A percentile compares a stretch with the other conserved stretches of the same genome.
Evolutionary conservation across 2,329 filamentous ascomycete genomes (phyloP).

Genomic region (Didymella pomorum): DNA sequence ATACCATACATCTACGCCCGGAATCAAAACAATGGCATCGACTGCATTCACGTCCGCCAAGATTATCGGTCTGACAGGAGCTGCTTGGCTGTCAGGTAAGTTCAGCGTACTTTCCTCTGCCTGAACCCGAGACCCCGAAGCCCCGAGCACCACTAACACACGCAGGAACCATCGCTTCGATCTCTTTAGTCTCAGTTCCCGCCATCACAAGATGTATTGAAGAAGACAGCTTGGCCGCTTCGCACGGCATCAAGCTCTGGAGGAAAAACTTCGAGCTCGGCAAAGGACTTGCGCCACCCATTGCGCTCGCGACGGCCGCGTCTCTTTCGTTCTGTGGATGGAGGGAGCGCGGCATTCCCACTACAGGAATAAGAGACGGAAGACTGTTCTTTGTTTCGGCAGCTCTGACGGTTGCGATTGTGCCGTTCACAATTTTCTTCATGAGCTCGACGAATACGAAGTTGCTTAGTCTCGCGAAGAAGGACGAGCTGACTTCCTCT

Average conservation of each 20-base stretch:
- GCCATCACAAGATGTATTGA: background rate
- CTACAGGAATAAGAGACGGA: background rate
- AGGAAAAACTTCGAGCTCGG: background rate
- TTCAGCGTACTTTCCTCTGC: background rate
- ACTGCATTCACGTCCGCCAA: background rate
- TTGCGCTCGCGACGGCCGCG: background rate
- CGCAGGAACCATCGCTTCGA: conserved; percentile 6
- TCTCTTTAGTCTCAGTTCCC: conserved; percentile 1
- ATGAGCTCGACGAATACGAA: conserved; percentile 3
- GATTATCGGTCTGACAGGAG: conserved; percentile 3
- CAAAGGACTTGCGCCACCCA: background rate
- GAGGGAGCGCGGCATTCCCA: background rate
- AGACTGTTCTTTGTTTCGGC: background rate
- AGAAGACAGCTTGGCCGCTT: background rate
- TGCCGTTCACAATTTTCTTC: conserved; percentile 6
- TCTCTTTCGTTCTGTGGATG: conserved; percentile 2
- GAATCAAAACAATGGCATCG: background rate
- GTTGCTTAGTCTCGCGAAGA: conserved; percentile 1
- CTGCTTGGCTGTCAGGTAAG: conserved; percentile 7
- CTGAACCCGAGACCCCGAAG: conserved; percentile 6
- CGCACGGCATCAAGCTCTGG: conserved; percentile 1
- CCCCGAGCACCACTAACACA: background rate
- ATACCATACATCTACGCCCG: background rate
- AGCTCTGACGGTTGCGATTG: background rate
- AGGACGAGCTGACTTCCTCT: background rate